Base-by-base conservation (phyloP, 2,329 filamentous ascomycete species). In the Fusarium neocosmosporiellum region DNA sequence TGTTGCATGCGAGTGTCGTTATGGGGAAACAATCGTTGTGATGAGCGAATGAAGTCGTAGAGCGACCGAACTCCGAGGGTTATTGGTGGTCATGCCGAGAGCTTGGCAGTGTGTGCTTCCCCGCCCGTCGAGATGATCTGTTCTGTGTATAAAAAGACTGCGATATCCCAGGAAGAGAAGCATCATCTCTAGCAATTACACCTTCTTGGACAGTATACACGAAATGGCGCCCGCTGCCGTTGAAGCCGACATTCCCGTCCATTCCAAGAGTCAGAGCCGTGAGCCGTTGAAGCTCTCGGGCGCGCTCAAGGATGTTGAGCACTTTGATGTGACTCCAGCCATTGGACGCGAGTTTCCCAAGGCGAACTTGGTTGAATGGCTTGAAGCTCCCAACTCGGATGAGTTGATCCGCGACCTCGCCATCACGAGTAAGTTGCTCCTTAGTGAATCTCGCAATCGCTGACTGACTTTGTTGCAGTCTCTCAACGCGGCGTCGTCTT, bases 401-500 rank as follows among this genome's bases (percentile, higher is more conserved):
- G 88, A 90, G 50, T 82, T 92, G 22, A 78, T 93, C 27, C 86
- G 89, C 1, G 92, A 93, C 74, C 83, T 94, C 0, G 92, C 90
- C 37, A 90, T 93, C 68, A 92, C 89, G 1, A 88, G 90, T 92
- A 81, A 72, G 84, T 67, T 31, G 7, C 18, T 7, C n/a, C 4
- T 11, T 18, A 18, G 27, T 18, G 8, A 55, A 16, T 22, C 5
- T 5, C 7, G 20, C 8, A 27, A 16, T 16, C 2, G 5, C 7
- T 20, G 18, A 14, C 53, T 50, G 29, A 59, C 29, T 16, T 16
- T 5, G 13, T 11, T 46, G 29, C 36, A 92, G 91, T 93, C 72
- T 93, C 91, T 2, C 88, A 89, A 67, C 88, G 91, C 0, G 91
- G 91, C 11, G 91, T 93, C 5, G 90, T 93, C 34, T 92, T 93